These are phyloP conservation scores for Pichia sp. DNA, from an alignment of 1,139 yeast species.

Conservation along the genomic window DNA sequence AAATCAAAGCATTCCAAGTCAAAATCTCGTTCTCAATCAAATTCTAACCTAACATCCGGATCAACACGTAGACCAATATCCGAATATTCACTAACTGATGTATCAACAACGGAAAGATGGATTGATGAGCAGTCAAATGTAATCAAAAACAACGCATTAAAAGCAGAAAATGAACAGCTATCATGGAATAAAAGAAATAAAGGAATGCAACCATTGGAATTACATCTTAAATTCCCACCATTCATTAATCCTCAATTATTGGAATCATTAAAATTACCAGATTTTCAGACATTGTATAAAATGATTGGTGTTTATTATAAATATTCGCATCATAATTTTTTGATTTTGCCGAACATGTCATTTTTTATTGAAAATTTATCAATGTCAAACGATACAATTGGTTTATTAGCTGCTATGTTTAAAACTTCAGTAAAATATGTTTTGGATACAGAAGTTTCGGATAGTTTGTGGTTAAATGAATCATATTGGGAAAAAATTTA, in stretches of 20 bases:
- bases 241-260: slow-evolving; percentile 27
- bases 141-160: slow-evolving; percentile 7
- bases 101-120: slow-evolving; percentile 23
- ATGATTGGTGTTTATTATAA: slow-evolving; percentile 44
- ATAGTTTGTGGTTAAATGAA: slow-evolving; percentile 30
- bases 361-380: slow-evolving; percentile 34
- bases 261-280: slow-evolving; percentile 38
- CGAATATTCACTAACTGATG: slow-evolving; percentile 4
- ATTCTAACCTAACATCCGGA: background rate
- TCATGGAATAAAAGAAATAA: background rate
- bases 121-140: slow-evolving; percentile 17
- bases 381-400: slow-evolving; percentile 34
- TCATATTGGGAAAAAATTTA: slow-evolving; percentile 38
- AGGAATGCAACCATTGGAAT: slow-evolving; percentile 1
- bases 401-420: slow-evolving; percentile 38
- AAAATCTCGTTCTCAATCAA: background rate
- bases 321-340: slow-evolving; percentile 41
- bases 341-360: slow-evolving; percentile 39
- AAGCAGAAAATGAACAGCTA: background rate
- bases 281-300: slow-evolving; percentile 33
- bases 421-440: slow-evolving; percentile 33
- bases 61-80: background rate
- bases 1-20: too few relatives aligned
- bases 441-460: slow-evolving; percentile 27
- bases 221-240: slow-evolving; percentile 6